Base-by-base conservation (phyloP, 257 asterid genomes). In the Lantana camara region DNA sequence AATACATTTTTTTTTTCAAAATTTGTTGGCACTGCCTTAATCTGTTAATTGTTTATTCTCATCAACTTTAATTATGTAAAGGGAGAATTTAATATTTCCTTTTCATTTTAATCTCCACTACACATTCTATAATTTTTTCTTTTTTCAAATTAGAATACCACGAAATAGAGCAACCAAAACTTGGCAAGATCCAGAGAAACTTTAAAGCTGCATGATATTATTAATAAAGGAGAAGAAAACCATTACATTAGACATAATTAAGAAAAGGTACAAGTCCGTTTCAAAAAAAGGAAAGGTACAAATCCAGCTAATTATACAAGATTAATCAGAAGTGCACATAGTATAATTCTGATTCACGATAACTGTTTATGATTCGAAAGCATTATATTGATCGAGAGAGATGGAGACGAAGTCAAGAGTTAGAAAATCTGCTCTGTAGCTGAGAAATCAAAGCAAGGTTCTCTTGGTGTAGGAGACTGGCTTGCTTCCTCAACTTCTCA, bases 381-480 rank as follows among this genome's bases (percentile, higher is more conserved):
- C 22, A 29, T 57, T 7, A 30, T 44, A 57, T 53, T 27, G 53
- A 57, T 53, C 20, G 53, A 59, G 66, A 57, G 44, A 40, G 8
- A 30, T 58, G 52, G 72, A 44, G 24, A 51, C 52, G 32, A 9
- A n/a, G 27, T 66, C 62, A 10, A n/a, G 54, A 56, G 47, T 52
- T 38, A 0, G 78, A 60, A 57, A 68, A 61, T 63, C 70, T 80
- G 57, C 50, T 78, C 35, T 62, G 79, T 41, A 86, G 54, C 60
- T 82, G 68, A 15, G 89, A 75, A 78, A 78, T 62, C 65, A 90
- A 68, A 56, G 84, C 88, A 60, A 78, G 75, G 58, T 85, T 90
- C 82, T 90, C 90, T 70, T 85, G 90, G 69, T 78, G 88, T 15
- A 90, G 88, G 13, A 83, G 75, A 52, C 41, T 57, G n/a, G 94